Evolutionary conservation across 1,139 yeast species (phyloP).

Genomic region (Candida gigantensis): DNA sequence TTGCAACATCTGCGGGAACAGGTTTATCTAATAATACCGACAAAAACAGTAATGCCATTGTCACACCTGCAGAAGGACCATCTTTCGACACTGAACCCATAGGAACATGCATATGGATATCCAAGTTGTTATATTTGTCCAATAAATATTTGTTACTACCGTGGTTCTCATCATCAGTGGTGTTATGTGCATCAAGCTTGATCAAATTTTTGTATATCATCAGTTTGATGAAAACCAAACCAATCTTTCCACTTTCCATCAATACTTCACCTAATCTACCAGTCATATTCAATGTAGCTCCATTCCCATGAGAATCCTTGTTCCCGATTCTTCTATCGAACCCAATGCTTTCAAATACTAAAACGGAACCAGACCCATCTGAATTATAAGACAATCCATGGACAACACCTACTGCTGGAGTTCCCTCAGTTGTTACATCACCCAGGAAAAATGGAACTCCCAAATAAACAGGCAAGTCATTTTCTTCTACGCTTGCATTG

Average conservation of each 20-base stretch:
- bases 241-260: slow-evolving; percentile 80
- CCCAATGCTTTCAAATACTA: slow-evolving; percentile 78
- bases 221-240: slow-evolving; percentile 71
- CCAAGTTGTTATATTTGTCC: slow-evolving; percentile 52
- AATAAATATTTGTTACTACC: slow-evolving; percentile 29
- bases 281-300: slow-evolving; percentile 59
- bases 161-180: slow-evolving; percentile 6
- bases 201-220: slow-evolving; percentile 43
- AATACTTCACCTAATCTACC: slow-evolving; percentile 85
- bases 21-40: slow-evolving; percentile 70
- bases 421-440: slow-evolving; percentile 17
- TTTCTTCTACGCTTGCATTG: slow-evolving; percentile 39
- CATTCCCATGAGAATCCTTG: slow-evolving; percentile 21
- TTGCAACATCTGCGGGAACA: slow-evolving; percentile 70
- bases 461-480: slow-evolving; percentile 50
- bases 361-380: slow-evolving; percentile 83
- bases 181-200: slow-evolving; percentile 20
- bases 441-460: slow-evolving; percentile 49
- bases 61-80: slow-evolving; percentile 93
- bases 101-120: slow-evolving; percentile 84
- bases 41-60: slow-evolving; percentile 79
- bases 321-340: slow-evolving; percentile 47
- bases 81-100: slow-evolving; percentile 87
- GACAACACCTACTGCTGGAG: slow-evolving; percentile 65
- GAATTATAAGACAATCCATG: slow-evolving; percentile 88